Evolutionary conservation across 768 basidiomycete genomes (phyloP).

Genomic region (Pisolithus microcarpus): DNA sequence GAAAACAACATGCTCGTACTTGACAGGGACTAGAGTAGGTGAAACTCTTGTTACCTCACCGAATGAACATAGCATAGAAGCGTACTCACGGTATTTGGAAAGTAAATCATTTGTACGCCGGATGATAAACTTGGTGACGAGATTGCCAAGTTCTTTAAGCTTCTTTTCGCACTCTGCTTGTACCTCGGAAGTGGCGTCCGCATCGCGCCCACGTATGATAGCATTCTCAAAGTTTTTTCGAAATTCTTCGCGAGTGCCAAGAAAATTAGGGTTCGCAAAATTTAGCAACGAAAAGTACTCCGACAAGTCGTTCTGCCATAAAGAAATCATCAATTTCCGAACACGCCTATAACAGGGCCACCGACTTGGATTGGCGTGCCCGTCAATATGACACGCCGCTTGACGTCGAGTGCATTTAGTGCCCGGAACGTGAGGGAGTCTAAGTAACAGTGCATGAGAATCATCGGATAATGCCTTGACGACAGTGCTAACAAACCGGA

Average conservation of each 20-base stretch:
- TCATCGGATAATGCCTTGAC: background rate
- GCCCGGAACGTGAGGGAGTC: slow-evolving; percentile 86
- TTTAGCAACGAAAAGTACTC: slow-evolving; percentile 92
- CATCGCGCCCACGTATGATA: slow-evolving; percentile 86
- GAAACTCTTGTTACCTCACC: slow-evolving; percentile 7
- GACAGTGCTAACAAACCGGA: slow-evolving; percentile 50
- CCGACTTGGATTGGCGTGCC: slow-evolving; percentile 86
- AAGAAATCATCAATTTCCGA: slow-evolving; percentile 1
- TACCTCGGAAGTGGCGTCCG: slow-evolving; percentile 70
- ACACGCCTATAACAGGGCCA: background rate
- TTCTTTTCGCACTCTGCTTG: slow-evolving; percentile 85
- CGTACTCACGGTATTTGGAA: slow-evolving; percentile 81
- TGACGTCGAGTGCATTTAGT: slow-evolving; percentile 75
- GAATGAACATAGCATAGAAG: background rate
- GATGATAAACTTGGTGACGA: slow-evolving; percentile 92
- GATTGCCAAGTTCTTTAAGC: slow-evolving; percentile 79
- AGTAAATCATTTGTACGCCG: slow-evolving; percentile 88
- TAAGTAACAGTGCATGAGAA: slow-evolving; percentile 22
- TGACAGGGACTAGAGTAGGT: slow-evolving; percentile 75
- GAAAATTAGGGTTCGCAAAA: slow-evolving; percentile 87
- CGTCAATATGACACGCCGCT: slow-evolving; percentile 86
- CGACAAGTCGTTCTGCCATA: slow-evolving; percentile 74
- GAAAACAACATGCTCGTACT: slow-evolving; percentile 98
- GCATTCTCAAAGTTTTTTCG: slow-evolving; percentile 91
- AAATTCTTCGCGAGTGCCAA: slow-evolving; percentile 85